Evolutionary conservation across 208 protist species (phyloP).

Genomic region (Herpetomonas samuelpessoai): DNA sequence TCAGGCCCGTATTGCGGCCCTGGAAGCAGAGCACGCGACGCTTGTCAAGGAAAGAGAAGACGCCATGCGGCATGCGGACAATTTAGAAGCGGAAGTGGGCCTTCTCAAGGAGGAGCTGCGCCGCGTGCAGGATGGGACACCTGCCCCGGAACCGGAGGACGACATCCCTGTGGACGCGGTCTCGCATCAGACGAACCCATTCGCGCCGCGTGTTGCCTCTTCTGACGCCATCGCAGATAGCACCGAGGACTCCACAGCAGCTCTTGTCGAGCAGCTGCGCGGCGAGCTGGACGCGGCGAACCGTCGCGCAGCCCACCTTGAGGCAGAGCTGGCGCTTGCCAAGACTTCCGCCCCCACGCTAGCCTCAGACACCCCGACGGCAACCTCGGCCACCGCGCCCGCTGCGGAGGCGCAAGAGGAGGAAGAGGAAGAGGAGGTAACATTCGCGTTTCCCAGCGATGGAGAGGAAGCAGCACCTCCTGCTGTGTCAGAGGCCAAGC

Average conservation of each 20-base stretch:
- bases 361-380: too few species aligned
- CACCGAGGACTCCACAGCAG: too few species aligned
- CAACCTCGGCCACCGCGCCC: too few species aligned
- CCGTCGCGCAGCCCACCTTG: background rate
- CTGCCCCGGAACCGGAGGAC: too few species aligned
- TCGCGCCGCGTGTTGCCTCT: too few species aligned
- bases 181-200: too few species aligned
- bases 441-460: background rate
- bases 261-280: background rate
- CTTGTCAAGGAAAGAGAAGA: slow-evolving; percentile 10
- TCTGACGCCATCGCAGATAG: too few species aligned
- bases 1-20: slow-evolving; percentile 14
- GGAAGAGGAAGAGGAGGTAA: slow-evolving; percentile 7
- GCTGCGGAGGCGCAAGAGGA: too few species aligned
- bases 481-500: too few species aligned
- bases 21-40: slow-evolving; percentile 20
- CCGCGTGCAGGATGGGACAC: background rate
- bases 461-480: background rate
- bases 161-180: too few species aligned
- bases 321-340: background rate
- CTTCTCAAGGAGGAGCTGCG: background rate
- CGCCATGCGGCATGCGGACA: background rate
- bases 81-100: background rate
- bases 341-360: background rate
- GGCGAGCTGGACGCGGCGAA: background rate